A percentile compares a stretch with the other conserved stretches of the same genome.
These are phyloP conservation scores for Goffeauzyma gilvescens DNA, from an alignment of 768 basidiomycete species.

Conservation along the genomic window DNA sequence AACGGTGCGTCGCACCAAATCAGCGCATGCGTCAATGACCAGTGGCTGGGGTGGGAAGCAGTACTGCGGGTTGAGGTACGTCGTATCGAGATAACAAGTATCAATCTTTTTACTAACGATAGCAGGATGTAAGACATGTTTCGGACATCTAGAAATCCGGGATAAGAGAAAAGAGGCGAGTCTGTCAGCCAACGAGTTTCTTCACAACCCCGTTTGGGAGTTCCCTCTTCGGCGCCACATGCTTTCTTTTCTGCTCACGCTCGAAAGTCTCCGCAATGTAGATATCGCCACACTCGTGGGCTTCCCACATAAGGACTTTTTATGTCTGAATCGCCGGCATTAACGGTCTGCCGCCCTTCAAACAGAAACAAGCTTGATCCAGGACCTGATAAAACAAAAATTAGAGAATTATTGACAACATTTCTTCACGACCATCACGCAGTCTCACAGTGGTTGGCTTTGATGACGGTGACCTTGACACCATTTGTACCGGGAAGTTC, in stretches of 20 bases:
- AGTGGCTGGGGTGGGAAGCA: slow-evolving; percentile 89
- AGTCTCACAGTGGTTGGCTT: slow-evolving; percentile 78
- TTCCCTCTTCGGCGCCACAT: too few relatives aligned
- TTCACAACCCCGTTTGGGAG: background rate
- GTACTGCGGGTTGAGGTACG: slow-evolving; percentile 84
- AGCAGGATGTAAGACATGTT: slow-evolving; percentile 65
- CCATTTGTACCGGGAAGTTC: slow-evolving; percentile 64
- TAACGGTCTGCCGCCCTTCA: slow-evolving; percentile 70
- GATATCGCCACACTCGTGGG: slow-evolving; percentile 54
- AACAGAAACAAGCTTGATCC: slow-evolving; percentile 88
- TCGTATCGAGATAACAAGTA: slow-evolving; percentile 83
- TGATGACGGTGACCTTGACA: slow-evolving; percentile 78
- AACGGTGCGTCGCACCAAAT: slow-evolving; percentile 48
- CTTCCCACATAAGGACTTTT: slow-evolving; percentile 55
- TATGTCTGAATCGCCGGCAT: slow-evolving; percentile 66
- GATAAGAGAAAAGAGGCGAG: too few relatives aligned
- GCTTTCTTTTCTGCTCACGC: slow-evolving; percentile 17
- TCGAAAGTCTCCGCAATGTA: slow-evolving; percentile 67
- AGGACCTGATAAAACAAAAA: slow-evolving; percentile 37
- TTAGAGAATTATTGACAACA: background rate
- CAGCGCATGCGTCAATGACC: slow-evolving; percentile 80
- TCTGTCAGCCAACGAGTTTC: background rate
- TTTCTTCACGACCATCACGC: background rate
- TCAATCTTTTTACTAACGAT: slow-evolving; percentile 66
- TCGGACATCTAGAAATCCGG: slow-evolving; percentile 57